Evolutionary conservation across 2,329 filamentous ascomycete species (phyloP).

Genomic region (Hymenoscyphus occultus): DNA sequence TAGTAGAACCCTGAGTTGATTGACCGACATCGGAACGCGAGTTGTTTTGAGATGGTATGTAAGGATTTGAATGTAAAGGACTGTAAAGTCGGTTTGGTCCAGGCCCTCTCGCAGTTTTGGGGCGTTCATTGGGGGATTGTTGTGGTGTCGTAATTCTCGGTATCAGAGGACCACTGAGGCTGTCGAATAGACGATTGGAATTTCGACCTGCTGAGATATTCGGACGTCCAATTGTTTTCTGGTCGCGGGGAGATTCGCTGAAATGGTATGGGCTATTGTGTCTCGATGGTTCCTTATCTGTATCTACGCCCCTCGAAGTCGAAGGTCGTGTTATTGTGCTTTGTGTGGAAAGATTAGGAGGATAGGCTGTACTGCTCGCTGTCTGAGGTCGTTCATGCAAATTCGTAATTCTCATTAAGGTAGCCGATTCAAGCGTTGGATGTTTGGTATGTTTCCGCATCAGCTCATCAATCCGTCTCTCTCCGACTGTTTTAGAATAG

Average conservation of each 20-base stretch:
- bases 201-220: neutral
- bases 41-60: neutral
- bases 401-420: conserved; percentile 11
- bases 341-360: neutral
- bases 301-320: conserved; percentile 7
- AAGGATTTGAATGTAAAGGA: conserved; percentile 11
- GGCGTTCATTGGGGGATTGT: neutral
- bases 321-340: neutral
- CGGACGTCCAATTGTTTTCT: neutral
- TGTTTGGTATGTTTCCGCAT: conserved; percentile 5
- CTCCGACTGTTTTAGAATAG: conserved; percentile 3
- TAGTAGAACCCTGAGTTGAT: conserved; percentile 2
- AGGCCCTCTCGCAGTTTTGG: neutral
- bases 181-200: neutral
- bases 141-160: neutral
- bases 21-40: neutral
- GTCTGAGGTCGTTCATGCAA: conserved; percentile 1
- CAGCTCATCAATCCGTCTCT: conserved; percentile 8
- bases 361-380: neutral
- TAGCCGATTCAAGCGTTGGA: conserved; percentile 11
- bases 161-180: conserved; percentile 1
- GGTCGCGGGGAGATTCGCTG: neutral
- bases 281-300: neutral
- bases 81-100: neutral
- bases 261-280: neutral